phyloP scores from a whole-genome alignment of 1,139 yeast genomes.

The Suhomyces choctaworum region DNA sequence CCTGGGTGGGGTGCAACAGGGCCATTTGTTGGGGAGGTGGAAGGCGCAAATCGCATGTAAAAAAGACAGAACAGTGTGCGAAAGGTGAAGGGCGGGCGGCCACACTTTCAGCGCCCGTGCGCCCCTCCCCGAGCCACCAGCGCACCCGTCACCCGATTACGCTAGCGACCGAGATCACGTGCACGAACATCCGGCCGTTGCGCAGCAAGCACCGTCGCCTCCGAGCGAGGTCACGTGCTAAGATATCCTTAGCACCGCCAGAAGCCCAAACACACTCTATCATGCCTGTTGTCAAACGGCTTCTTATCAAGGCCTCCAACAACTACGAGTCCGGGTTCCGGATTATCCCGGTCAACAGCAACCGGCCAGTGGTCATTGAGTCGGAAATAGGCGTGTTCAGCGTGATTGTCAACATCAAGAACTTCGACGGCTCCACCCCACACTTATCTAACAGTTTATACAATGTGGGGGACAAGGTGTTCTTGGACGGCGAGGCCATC shows the following conservation, averaged over 20 bases:
- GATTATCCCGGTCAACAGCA: conserved; percentile 49
- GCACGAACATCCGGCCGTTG: no score
- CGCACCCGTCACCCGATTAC: no score
- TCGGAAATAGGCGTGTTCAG: conserved; percentile 43
- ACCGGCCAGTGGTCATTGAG: conserved; percentile 33
- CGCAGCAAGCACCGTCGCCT: no score
- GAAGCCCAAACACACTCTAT: conserved; percentile 1
- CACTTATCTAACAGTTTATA: conserved; percentile 39
- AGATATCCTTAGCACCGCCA: no score
- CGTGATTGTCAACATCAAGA: conserved; percentile 41
- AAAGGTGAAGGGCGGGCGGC: background rate
- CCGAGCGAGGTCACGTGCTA: no score
- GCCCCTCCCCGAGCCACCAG: no score
- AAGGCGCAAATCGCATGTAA: no score
- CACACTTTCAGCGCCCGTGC: background rate
- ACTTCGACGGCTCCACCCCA: conserved; percentile 47
- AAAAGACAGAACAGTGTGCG: no score
- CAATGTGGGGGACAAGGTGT: conserved; percentile 32
- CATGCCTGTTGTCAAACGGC: conserved; percentile 30
- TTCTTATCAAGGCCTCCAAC: conserved; percentile 37
- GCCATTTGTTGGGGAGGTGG: no score
- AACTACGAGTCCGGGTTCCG: conserved; percentile 29
- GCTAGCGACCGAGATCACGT: no score
- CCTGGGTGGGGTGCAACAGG: background rate
- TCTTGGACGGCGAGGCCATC: conserved; percentile 28